phyloP scores from a whole-genome alignment of 495 filamentous ascomycete genomes.

The Hypoxylon intermedium region DNA sequence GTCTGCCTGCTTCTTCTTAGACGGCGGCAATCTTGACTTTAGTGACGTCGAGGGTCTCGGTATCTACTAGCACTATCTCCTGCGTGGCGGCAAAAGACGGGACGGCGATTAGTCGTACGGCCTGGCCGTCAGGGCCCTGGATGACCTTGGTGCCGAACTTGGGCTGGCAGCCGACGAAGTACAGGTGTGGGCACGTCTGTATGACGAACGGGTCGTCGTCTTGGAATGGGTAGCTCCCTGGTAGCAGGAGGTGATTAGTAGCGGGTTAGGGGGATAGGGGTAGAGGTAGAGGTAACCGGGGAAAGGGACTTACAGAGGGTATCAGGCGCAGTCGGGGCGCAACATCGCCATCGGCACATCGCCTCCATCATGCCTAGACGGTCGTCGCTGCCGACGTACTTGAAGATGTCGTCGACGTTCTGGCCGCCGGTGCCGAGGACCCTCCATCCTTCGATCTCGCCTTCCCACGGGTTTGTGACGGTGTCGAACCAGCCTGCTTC shows the following conservation, averaged over 20 bases:
- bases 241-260: slow-evolving; percentile 19
- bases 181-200: slow-evolving; percentile 85
- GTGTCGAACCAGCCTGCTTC: slow-evolving; percentile 82
- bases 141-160: slow-evolving; percentile 79
- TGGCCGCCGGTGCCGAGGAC: slow-evolving; percentile 87
- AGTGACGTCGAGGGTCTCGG: slow-evolving; percentile 80
- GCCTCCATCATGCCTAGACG: slow-evolving; percentile 87
- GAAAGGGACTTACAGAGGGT: slow-evolving; percentile 77
- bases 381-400: slow-evolving; percentile 80
- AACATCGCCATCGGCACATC: slow-evolving; percentile 87
- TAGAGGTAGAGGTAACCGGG: too few relatives aligned
- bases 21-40: slow-evolving; percentile 60
- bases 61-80: slow-evolving; percentile 84
- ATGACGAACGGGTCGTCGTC: slow-evolving; percentile 86
- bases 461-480: slow-evolving; percentile 93
- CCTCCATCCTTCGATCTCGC: slow-evolving; percentile 84
- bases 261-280: background rate
- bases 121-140: slow-evolving; percentile 63
- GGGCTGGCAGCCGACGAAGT: slow-evolving; percentile 88
- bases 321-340: slow-evolving; percentile 95
- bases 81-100: slow-evolving; percentile 82
- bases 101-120: slow-evolving; percentile 76
- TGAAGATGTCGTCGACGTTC: slow-evolving; percentile 90
- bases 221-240: slow-evolving; percentile 97
- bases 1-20: slow-evolving; percentile 12